Evolutionary conservation across 179 eudicot species (phyloP).

Genomic region (Spergularia azorica): DNA sequence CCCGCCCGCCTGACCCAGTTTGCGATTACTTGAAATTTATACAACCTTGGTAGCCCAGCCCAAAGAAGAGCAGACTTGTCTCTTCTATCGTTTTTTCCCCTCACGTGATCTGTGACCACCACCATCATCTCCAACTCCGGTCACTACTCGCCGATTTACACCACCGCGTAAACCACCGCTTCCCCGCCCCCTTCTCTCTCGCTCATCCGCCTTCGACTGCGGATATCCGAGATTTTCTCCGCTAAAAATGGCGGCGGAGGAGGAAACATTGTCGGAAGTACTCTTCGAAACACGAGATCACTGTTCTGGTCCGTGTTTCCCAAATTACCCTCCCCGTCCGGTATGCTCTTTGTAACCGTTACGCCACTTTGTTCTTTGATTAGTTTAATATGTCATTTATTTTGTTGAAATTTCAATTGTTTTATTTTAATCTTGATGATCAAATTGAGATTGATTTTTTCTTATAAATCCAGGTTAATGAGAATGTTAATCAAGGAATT

Average conservation of each 20-base stretch:
- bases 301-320: slow-evolving; percentile 57
- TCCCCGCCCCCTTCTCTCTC: too few species aligned
- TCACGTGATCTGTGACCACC: neutral
- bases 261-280: slow-evolving; percentile 39
- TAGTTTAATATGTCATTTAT: neutral
- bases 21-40: too few species aligned
- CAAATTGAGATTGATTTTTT: slow-evolving; percentile 16
- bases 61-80: too few species aligned
- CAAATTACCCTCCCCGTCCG: slow-evolving; percentile 90
- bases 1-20: too few species aligned
- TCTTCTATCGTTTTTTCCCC: too few species aligned
- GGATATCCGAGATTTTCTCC: neutral
- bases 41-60: too few species aligned
- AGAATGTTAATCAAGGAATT: slow-evolving; percentile 27
- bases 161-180: neutral
- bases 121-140: too few species aligned
- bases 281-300: slow-evolving; percentile 78
- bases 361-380: neutral
- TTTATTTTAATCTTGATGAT: neutral
- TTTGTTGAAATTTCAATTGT: neutral
- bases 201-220: neutral
- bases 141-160: neutral
- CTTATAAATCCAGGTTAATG: slow-evolving; percentile 24
- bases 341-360: slow-evolving; percentile 27
- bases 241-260: slow-evolving; percentile 26